Percentiles rank a stretch among this genome's conserved stretches.
phyloP scores from a whole-genome alignment of 2,329 filamentous ascomycete genomes.

The Thielaviopsis cerberus region DNA sequence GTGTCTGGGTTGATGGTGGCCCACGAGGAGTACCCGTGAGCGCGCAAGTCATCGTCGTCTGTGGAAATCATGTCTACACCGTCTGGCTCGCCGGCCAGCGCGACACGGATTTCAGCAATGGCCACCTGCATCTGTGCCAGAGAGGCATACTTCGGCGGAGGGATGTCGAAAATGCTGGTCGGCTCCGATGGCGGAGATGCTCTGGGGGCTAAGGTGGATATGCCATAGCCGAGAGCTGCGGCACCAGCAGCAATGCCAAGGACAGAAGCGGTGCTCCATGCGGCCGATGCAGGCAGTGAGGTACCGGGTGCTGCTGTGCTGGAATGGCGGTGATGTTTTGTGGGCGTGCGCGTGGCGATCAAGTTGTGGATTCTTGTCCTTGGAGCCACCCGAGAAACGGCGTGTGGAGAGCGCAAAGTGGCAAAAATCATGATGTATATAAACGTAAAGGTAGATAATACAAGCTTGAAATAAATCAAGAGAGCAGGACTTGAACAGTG shows the following conservation, averaged over 20 bases:
- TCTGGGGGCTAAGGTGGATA: background rate
- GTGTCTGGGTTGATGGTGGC: conserved; percentile 41
- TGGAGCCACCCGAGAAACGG: background rate
- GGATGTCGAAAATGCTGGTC: background rate
- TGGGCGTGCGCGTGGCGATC: background rate
- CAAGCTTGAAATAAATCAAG: background rate
- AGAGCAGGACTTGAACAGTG: background rate
- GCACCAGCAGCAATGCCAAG: background rate
- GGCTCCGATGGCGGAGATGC: background rate
- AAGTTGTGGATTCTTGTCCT: background rate
- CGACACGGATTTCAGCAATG: conserved; percentile 32
- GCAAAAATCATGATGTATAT: background rate
- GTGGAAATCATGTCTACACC: conserved; percentile 39
- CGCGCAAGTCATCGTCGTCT: conserved; percentile 40
- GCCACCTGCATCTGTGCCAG: conserved; percentile 23
- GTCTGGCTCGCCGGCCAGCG: conserved; percentile 21
- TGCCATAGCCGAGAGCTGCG: background rate
- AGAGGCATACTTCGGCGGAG: conserved; percentile 20
- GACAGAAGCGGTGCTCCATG: background rate
- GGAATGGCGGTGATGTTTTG: background rate
- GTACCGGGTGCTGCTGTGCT: background rate
- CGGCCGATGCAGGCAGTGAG: background rate
- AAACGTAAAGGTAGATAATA: no score
- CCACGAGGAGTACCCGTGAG: conserved; percentile 51
- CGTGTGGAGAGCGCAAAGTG: background rate